Evolutionary conservation across 2,329 filamentous ascomycete species (phyloP).

Genomic region (Akanthomyces dipterigenus): DNA sequence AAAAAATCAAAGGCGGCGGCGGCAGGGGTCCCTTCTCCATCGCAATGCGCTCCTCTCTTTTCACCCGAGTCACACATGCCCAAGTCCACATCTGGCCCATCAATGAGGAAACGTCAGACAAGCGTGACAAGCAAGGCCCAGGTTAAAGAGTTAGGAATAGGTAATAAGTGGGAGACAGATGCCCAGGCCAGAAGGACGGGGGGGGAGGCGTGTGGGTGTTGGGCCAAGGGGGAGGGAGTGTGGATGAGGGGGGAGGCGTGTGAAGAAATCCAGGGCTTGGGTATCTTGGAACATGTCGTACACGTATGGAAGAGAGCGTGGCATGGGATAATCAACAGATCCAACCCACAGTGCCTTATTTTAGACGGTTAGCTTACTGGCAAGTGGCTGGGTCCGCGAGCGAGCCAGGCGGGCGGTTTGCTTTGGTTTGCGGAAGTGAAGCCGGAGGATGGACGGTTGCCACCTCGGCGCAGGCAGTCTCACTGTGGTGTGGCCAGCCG

Average conservation of each 20-base stretch:
- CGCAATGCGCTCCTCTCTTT: neutral
- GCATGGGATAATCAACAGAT: slow-evolving; percentile 4
- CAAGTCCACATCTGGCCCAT: slow-evolving; percentile 7
- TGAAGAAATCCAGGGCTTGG: neutral
- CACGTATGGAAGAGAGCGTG: neutral
- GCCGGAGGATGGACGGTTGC: neutral
- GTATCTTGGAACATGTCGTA: neutral
- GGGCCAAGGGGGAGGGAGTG: neutral
- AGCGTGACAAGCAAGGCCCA: slow-evolving; percentile 5
- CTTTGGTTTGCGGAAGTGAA: slow-evolving; percentile 9
- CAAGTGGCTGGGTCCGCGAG: slow-evolving; percentile 3
- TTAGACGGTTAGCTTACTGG: neutral
- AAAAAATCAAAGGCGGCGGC: neutral
- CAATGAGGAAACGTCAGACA: slow-evolving; percentile 9
- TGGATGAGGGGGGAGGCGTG: neutral
- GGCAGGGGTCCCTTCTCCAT: neutral
- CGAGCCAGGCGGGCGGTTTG: neutral
- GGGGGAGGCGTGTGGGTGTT: neutral
- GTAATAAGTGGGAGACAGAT: slow-evolving; percentile 5
- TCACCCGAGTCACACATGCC: slow-evolving; percentile 11
- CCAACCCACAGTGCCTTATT: neutral
- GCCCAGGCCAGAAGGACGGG: neutral
- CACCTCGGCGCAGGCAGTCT: neutral
- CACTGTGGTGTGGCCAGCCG: neutral
- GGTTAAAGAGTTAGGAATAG: neutral